phyloP scores from a whole-genome alignment of 208 protist species.

The Entamoeba invadens region DNA sequence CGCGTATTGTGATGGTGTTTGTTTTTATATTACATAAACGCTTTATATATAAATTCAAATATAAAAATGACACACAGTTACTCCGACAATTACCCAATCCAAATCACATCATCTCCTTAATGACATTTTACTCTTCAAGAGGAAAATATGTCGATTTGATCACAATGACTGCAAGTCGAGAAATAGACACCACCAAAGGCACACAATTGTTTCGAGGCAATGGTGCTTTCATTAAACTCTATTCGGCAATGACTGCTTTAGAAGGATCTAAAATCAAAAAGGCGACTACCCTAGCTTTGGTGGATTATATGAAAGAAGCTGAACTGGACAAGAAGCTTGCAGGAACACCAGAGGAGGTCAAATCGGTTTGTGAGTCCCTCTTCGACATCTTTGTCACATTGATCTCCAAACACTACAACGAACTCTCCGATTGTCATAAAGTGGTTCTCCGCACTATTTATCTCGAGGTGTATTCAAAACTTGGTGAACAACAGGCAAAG shows the following conservation, averaged over 20 bases:
- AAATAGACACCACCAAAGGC: neutral
- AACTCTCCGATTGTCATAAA: neutral
- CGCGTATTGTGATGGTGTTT: no score
- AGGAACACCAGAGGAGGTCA: no score
- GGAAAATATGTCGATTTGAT: neutral
- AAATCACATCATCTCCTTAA: no score
- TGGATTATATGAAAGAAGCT: neutral
- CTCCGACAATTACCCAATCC: no score
- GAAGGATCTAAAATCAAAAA: neutral
- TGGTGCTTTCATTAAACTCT: neutral
- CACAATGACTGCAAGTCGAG: neutral
- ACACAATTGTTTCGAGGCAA: neutral
- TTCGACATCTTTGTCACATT: no score
- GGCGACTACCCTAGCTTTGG: no score
- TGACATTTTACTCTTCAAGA: neutral
- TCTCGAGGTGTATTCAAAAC: neutral
- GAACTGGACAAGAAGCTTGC: neutral
- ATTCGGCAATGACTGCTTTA: neutral
- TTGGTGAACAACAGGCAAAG: neutral
- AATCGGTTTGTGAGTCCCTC: no score
- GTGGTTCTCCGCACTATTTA: neutral
- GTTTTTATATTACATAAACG: no score
- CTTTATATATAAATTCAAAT: no score
- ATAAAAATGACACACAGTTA: no score
- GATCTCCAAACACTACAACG: no score